These are phyloP conservation scores for Sphagnum fallax DNA, from an alignment of 228 moss, liverwort and hornwort genomes.

Conservation along the genomic window DNA sequence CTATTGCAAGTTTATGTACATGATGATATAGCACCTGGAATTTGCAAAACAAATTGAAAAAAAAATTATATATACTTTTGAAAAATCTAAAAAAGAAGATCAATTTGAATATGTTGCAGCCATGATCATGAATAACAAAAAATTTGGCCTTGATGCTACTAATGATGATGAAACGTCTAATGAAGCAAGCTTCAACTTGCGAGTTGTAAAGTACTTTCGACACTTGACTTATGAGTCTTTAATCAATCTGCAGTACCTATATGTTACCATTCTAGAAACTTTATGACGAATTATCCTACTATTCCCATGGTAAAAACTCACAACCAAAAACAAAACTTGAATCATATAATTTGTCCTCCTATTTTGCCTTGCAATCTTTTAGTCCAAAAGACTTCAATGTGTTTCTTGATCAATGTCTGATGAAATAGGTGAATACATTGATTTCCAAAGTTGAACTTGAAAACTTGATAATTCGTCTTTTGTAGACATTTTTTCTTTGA, in stretches of 20 bases:
- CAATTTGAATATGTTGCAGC: background rate
- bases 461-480: background rate
- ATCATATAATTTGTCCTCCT: background rate
- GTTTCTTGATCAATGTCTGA: background rate
- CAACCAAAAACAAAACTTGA: background rate
- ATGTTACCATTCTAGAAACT: slow-evolving; percentile 14
- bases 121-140: slow-evolving; percentile 1
- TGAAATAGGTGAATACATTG: background rate
- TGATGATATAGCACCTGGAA: background rate
- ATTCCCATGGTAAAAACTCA: slow-evolving; percentile 8
- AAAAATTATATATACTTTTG: background rate
- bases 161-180: background rate
- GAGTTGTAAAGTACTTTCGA: slow-evolving; percentile 2
- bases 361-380: background rate
- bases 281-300: slow-evolving; percentile 1
- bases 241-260: slow-evolving; percentile 19
- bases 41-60: slow-evolving; percentile 1
- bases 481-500: background rate
- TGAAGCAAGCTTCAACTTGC: slow-evolving; percentile 12
- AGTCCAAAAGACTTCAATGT: background rate
- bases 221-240: background rate
- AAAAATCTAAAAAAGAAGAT: background rate
- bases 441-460: background rate
- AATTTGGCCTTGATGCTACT: background rate
- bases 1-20: background rate